phyloP scores from a whole-genome alignment of 495 filamentous ascomycete species.

The Extremus antarcticus region DNA sequence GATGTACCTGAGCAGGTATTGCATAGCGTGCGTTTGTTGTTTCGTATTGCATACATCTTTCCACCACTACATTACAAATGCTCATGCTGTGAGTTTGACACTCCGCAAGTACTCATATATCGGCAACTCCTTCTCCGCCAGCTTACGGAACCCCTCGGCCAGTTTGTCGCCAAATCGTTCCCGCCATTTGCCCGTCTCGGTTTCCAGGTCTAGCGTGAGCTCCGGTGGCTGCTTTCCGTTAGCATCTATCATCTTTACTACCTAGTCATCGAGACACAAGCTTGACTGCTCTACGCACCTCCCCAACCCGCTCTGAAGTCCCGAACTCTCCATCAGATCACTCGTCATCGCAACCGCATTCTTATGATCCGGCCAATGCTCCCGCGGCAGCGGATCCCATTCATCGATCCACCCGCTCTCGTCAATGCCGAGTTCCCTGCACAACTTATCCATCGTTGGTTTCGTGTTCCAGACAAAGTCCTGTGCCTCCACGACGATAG shows the following conservation, averaged over 20 bases:
- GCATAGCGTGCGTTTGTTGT: background rate
- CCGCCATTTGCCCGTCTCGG: background rate
- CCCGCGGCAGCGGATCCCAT: background rate
- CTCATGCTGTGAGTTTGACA: background rate
- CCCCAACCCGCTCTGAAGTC: background rate
- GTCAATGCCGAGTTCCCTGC: background rate
- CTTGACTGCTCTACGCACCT: too few species aligned
- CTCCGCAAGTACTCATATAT: background rate
- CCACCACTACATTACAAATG: too few species aligned
- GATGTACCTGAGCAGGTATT: background rate
- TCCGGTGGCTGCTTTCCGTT: background rate
- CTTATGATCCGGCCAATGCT: background rate
- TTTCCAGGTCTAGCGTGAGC: background rate
- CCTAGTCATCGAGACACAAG: too few species aligned
- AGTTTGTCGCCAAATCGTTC: background rate
- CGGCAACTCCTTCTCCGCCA: background rate
- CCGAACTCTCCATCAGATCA: background rate
- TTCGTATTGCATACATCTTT: too few species aligned
- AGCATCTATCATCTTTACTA: too few species aligned
- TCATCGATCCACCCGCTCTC: background rate
- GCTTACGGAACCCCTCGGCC: background rate
- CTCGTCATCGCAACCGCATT: background rate
- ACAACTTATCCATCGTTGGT: background rate
- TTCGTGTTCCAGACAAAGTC: background rate
- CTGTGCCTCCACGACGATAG: background rate